These are phyloP conservation scores for Stephanodiscus minutulus DNA, from an alignment of 108 stramenopile genomes.

Conservation along the genomic window DNA sequence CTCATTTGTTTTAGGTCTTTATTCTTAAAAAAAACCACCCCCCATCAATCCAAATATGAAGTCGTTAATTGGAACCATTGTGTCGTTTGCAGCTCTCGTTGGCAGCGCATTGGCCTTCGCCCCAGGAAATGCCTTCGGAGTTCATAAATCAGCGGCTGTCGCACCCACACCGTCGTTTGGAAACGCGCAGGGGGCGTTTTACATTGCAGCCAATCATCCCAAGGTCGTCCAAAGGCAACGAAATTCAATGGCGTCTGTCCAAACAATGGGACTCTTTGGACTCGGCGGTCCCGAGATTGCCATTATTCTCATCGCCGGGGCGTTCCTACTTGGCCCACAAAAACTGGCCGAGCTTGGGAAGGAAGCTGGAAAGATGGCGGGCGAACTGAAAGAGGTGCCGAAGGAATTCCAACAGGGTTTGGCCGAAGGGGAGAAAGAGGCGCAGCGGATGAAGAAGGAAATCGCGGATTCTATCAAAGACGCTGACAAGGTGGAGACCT, in stretches of 20 bases:
- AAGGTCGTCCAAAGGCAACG: slow-evolving; percentile 55
- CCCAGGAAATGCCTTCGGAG: slow-evolving; percentile 44
- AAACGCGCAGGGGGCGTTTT: slow-evolving; percentile 36
- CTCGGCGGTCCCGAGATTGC: slow-evolving; percentile 93
- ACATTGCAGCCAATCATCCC: slow-evolving; percentile 44
- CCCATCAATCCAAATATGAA: no score
- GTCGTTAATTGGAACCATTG: slow-evolving; percentile 14
- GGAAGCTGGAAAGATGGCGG: slow-evolving; percentile 95
- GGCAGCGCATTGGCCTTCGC: slow-evolving; percentile 39
- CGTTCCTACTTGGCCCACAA: slow-evolving; percentile 92
- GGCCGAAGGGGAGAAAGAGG: slow-evolving; percentile 85
- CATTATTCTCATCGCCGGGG: slow-evolving; percentile 88
- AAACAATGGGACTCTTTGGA: slow-evolving; percentile 91
- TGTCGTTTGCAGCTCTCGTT: slow-evolving; percentile 23
- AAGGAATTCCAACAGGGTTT: slow-evolving; percentile 94
- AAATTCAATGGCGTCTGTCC: slow-evolving; percentile 75
- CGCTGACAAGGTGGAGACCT: slow-evolving; percentile 46
- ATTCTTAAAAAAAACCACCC: no score
- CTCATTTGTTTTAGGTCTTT: no score
- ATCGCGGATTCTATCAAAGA: slow-evolving; percentile 43
- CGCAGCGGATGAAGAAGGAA: slow-evolving; percentile 66
- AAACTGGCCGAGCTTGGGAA: slow-evolving; percentile 91
- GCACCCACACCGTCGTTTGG: slow-evolving; percentile 18
- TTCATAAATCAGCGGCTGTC: slow-evolving; percentile 9
- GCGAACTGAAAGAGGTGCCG: slow-evolving; percentile 94